phyloP scores from a whole-genome alignment of 768 basidiomycete genomes.

The Podaxis sp. region DNA sequence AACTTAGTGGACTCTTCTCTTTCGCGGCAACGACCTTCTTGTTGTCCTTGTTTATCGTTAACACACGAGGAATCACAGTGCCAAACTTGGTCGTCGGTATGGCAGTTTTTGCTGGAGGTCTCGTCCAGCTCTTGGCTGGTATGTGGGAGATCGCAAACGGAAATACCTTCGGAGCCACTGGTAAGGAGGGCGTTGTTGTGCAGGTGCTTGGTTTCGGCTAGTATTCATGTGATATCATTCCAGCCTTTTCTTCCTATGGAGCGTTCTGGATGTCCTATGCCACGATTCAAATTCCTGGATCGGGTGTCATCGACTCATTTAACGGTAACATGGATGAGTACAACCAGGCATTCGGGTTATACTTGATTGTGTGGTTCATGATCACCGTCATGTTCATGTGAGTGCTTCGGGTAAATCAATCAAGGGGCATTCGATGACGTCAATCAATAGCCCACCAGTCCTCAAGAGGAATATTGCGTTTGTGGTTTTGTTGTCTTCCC shows the following conservation, averaged over 20 bases:
- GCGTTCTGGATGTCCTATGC: slow-evolving; percentile 83
- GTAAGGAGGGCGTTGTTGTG: slow-evolving; percentile 35
- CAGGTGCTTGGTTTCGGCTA: neutral
- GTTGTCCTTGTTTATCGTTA: slow-evolving; percentile 66
- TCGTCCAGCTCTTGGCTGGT: slow-evolving; percentile 78
- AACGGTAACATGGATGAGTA: slow-evolving; percentile 36
- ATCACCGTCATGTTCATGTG: slow-evolving; percentile 65
- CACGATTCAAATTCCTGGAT: slow-evolving; percentile 64
- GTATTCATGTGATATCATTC: neutral
- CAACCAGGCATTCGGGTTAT: slow-evolving; percentile 62
- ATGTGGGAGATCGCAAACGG: slow-evolving; percentile 74
- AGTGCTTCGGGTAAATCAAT: slow-evolving; percentile 23
- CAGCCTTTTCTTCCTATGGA: slow-evolving; percentile 73
- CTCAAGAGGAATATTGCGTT: slow-evolving; percentile 26
- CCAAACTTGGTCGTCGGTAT: slow-evolving; percentile 75
- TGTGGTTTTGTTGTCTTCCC: slow-evolving; percentile 24
- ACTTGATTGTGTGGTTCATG: slow-evolving; percentile 66
- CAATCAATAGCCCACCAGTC: slow-evolving; percentile 23
- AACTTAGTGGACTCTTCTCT: slow-evolving; percentile 33
- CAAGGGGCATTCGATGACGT: neutral
- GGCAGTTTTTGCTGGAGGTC: slow-evolving; percentile 73
- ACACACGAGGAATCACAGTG: slow-evolving; percentile 43
- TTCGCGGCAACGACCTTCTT: slow-evolving; percentile 60
- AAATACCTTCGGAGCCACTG: slow-evolving; percentile 66
- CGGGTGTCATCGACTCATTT: slow-evolving; percentile 58